Percentiles rank a stretch among this genome's conserved stretches.
Conservation (phyloP, 2,329 filamentous ascomycete species). For the Raffaelea arxii region DNA sequence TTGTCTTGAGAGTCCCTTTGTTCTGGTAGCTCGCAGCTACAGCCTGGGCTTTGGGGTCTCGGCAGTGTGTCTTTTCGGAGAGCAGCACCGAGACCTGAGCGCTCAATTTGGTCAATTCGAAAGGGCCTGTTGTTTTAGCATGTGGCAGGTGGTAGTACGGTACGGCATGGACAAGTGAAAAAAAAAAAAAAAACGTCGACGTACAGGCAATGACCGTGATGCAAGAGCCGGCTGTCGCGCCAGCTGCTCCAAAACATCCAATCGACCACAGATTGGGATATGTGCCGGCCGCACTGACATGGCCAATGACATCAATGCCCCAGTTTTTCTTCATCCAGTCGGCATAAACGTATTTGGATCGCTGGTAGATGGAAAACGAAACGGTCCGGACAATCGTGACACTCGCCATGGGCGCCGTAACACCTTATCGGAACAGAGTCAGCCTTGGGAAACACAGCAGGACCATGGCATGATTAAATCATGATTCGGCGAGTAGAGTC, state of each 20-base stretch:
- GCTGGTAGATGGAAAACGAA: conserved; percentile 52
- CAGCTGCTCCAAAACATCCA: conserved; percentile 66
- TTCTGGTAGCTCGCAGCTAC: conserved; percentile 64
- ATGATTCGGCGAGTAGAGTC: no score
- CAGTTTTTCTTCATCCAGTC: conserved; percentile 59
- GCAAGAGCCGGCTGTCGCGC: conserved; percentile 67
- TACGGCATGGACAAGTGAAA: background rate
- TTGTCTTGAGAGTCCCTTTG: conserved; percentile 66
- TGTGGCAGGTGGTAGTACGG: background rate
- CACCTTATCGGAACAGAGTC: no score
- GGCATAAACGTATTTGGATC: conserved; percentile 63
- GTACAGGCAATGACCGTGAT: conserved; percentile 72
- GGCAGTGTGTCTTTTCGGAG: conserved; percentile 43
- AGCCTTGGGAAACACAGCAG: no score
- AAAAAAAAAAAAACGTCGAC: conserved; percentile 15
- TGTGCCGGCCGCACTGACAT: conserved; percentile 60
- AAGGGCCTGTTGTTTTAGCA: conserved; percentile 57
- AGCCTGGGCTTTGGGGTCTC: conserved; percentile 40
- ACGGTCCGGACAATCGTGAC: conserved; percentile 29
- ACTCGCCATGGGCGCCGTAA: conserved; percentile 64
- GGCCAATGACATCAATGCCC: conserved; percentile 59
- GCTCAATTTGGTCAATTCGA: conserved; percentile 82
- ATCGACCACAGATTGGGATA: conserved; percentile 66
- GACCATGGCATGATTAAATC: no score
- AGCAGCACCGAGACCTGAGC: conserved; percentile 76